Evolutionary conservation across 2,329 filamentous ascomycete genomes (phyloP), one percentile per base, ranked within the genome.

Genomic region (Xylaria sp.): DNA sequence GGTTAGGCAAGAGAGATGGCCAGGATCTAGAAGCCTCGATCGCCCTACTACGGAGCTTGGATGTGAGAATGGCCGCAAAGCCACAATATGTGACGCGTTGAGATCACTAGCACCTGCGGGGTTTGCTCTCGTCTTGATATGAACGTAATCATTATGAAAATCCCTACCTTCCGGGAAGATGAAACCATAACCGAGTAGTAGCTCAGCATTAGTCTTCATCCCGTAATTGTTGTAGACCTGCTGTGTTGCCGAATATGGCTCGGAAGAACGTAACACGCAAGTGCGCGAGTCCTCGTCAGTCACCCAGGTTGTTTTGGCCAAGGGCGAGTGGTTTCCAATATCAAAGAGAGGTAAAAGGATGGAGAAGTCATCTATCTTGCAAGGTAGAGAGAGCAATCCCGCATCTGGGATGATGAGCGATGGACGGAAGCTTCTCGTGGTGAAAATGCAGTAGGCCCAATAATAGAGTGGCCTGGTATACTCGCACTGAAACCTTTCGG

Each of bases 301-400:
- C 27, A 85, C 82, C 91, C 91, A 93, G 3, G 71, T 27, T n/a
- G 72, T 72, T 50, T 84, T 80, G 0, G 89, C 85, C 23, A 85
- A 80, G 57, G 90, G 89, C 60, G 87, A 86, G 75, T 94, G 92
- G 75, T 94, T 94, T 12, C 88, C 88, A 32, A 93, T 84, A 75
- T 94, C 92, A 65, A 93, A 86, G 3, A 93, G 82, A 1, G 92
- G 92, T 40, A 93, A 82, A 5, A 94, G 82, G 8, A 93, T 84
- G 1, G 90, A 91, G 67, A 92, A 90, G 73, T 89, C 87, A 60
- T 91, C 88, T 3, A 84, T 76, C 5, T 80, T 77, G 59, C 84
- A 82, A 37, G 81, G 80, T 3, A 74, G 61, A 2, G 79, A 75
- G 21, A 77, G 75, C 37, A 76, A 71, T 1, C 79, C 75, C 9